These are phyloP conservation scores for Alliaria petiolata DNA, from an alignment of 345 rosid genomes.

Conservation along the genomic window DNA sequence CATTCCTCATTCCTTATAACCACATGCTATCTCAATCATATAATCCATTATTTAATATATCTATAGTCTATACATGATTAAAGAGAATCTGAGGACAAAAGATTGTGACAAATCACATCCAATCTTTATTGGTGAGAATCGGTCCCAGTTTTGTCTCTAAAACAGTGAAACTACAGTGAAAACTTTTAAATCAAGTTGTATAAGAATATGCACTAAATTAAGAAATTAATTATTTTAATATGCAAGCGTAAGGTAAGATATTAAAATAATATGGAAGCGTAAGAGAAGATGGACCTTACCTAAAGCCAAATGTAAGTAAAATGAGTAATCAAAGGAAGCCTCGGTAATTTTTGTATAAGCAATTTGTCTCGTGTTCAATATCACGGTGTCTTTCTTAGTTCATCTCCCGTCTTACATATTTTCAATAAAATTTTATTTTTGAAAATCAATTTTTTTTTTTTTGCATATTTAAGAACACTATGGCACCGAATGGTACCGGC, in stretches of 20 bases:
- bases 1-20: no score
- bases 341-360: neutral
- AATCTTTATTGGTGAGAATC: neutral
- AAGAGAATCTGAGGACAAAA: constrained; percentile 8
- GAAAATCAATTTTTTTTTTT: no score
- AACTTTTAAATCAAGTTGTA: neutral
- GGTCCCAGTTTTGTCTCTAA: constrained; percentile 5
- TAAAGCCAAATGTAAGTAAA: neutral
- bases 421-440: no score
- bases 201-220: no score
- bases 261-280: no score
- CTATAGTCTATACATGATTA: neutral
- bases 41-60: neutral
- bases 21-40: neutral
- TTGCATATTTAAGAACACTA: no score
- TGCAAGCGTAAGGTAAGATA: neutral
- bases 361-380: neutral
- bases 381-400: neutral
- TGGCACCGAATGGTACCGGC: no score
- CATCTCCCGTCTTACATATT: no score
- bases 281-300: neutral
- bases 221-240: neutral
- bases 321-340: neutral
- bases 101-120: neutral
- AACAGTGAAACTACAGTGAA: neutral